These are phyloP conservation scores for Madurella fahalii DNA, from an alignment of 2,329 filamentous ascomycete species.

Conservation along the genomic window DNA sequence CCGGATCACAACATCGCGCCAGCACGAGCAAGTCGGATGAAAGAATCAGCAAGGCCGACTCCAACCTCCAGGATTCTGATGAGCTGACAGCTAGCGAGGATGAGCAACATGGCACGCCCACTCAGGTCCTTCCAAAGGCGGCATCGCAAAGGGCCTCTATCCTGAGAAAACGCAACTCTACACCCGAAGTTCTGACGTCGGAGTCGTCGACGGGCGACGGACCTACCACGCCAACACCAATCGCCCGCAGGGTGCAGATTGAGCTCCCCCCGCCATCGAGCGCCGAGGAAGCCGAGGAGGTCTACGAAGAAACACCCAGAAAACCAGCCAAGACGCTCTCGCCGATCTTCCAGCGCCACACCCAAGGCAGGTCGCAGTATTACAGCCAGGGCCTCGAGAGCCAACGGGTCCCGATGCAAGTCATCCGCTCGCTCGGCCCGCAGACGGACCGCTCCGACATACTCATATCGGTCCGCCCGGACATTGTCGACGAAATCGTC, in stretches of 20 bases:
- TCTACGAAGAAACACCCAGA: slow-evolving; percentile 23
- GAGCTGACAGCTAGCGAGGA: slow-evolving; percentile 16
- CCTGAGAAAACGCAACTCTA: slow-evolving; percentile 5
- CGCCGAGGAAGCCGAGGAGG: slow-evolving; percentile 12
- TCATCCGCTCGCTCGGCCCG: slow-evolving; percentile 45
- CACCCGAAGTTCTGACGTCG: slow-evolving; percentile 3
- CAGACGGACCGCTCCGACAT: slow-evolving; percentile 51
- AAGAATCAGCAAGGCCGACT: not conserved
- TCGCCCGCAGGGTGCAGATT: slow-evolving; percentile 21
- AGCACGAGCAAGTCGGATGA: not conserved
- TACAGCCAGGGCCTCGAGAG: slow-evolving; percentile 39
- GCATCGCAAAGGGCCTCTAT: not conserved
- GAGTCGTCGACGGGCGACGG: slow-evolving; percentile 7
- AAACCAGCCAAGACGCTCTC: slow-evolving; percentile 17
- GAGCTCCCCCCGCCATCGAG: slow-evolving; percentile 12
- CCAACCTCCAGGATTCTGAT: slow-evolving; percentile 5
- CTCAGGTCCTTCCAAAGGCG: slow-evolving; percentile 9
- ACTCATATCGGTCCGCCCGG: slow-evolving; percentile 46
- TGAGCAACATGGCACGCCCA: slow-evolving; percentile 8
- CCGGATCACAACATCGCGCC: not conserved
- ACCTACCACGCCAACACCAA: slow-evolving; percentile 25
- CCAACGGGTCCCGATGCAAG: slow-evolving; percentile 49
- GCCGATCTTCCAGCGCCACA: slow-evolving; percentile 15
- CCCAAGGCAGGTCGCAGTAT: slow-evolving; percentile 28
- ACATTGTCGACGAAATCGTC: slow-evolving; percentile 47